These are phyloP conservation scores for Diutina neorugosa DNA, from an alignment of 1,139 yeast species.

Conservation along the genomic window DNA sequence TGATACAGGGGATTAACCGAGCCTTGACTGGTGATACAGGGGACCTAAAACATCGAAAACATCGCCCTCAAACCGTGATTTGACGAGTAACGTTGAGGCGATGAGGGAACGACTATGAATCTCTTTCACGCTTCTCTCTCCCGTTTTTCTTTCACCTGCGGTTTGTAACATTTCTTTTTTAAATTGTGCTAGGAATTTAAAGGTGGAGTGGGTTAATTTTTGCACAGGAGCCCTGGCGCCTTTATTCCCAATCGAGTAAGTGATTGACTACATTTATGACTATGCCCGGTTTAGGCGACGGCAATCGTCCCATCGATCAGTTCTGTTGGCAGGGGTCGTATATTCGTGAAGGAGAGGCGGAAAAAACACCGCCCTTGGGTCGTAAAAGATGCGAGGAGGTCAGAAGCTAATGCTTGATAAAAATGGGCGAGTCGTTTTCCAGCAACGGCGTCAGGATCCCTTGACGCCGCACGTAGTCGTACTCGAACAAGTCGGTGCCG, in stretches of 20 bases:
- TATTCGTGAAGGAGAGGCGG: background rate
- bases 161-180: background rate
- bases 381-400: background rate
- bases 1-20: no score
- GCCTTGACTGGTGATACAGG: no score
- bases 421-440: constrained; percentile 4
- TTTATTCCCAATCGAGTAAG: background rate
- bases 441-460: constrained; percentile 3
- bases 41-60: no score
- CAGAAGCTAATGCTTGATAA: background rate
- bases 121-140: no score
- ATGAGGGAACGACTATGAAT: no score
- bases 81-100: no score
- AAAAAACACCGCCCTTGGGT: no score
- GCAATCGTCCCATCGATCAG: background rate
- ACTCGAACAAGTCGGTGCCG: constrained; percentile 2
- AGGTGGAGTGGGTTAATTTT: background rate
- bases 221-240: background rate
- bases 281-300: background rate
- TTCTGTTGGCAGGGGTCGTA: background rate
- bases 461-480: constrained; percentile 2
- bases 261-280: background rate
- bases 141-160: no score
- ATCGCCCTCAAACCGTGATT: no score
- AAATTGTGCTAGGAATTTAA: background rate